phyloP scores from a whole-genome alignment of 352 stramenopile species.

The Salisapilia sapeloensis region DNA sequence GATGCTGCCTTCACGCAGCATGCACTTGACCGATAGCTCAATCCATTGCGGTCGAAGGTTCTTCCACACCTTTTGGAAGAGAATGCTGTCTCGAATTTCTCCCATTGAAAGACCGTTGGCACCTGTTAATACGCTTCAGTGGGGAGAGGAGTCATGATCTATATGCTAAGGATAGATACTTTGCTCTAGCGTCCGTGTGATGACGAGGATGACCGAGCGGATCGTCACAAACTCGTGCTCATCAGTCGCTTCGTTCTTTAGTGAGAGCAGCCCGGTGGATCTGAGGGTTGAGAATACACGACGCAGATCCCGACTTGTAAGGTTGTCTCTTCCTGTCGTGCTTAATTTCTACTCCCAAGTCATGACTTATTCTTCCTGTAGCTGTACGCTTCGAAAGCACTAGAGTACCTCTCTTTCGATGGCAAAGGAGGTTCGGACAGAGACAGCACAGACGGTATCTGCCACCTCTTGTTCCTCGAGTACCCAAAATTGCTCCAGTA shows the following conservation, averaged over 20 bases:
- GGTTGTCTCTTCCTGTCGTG: neutral
- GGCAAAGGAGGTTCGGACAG: too few relatives aligned
- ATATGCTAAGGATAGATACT: too few relatives aligned
- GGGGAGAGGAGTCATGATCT: too few relatives aligned
- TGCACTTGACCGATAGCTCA: constrained; percentile 13
- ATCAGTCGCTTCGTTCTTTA: constrained; percentile 34
- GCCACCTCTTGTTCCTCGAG: too few relatives aligned
- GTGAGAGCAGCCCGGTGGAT: constrained; percentile 23
- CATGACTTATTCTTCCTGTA: neutral
- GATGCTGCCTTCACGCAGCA: constrained; percentile 11
- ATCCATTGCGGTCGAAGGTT: constrained; percentile 34
- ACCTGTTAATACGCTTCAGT: too few relatives aligned
- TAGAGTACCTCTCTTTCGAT: too few relatives aligned
- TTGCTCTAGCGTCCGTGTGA: neutral
- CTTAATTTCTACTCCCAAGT: neutral
- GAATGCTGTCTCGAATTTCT: constrained; percentile 25
- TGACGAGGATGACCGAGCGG: neutral
- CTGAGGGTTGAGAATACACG: constrained; percentile 23
- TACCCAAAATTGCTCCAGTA: too few relatives aligned
- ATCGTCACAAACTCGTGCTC: constrained; percentile 36
- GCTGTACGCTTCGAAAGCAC: neutral
- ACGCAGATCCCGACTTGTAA: constrained; percentile 10
- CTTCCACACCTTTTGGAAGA: constrained; percentile 25
- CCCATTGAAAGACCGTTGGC: constrained; percentile 12
- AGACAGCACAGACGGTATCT: too few relatives aligned